phyloP scores from a whole-genome alignment of 768 basidiomycete species.

The Hebeloma cylindrosporum region DNA sequence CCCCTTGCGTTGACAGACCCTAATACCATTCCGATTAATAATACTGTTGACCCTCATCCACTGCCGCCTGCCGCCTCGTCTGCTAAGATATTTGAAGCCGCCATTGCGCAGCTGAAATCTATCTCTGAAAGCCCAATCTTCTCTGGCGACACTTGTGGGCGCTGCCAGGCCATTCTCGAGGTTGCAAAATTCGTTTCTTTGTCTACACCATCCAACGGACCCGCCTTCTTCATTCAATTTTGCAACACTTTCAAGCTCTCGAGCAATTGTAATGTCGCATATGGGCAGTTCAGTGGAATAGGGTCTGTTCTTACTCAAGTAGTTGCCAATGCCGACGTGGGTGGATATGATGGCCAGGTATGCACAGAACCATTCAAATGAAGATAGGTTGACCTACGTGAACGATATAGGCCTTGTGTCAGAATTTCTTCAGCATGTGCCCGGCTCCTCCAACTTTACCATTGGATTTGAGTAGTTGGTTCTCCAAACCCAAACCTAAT shows the following conservation, averaged over 20 bases:
- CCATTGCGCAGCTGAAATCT: constrained; percentile 56
- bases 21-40: constrained; percentile 52
- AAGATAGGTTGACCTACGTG: neutral
- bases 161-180: constrained; percentile 61
- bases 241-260: constrained; percentile 59
- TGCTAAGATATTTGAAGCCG: constrained; percentile 46
- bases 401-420: constrained; percentile 47
- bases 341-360: constrained; percentile 74
- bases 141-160: constrained; percentile 51
- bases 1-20: constrained; percentile 66
- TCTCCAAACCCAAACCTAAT: constrained; percentile 73
- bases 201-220: constrained; percentile 60
- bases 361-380: constrained; percentile 5
- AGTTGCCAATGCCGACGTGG: constrained; percentile 65
- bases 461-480: constrained; percentile 67
- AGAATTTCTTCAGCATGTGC: constrained; percentile 58
- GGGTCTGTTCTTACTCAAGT: constrained; percentile 73
- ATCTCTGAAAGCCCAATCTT: constrained; percentile 55
- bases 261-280: constrained; percentile 48
- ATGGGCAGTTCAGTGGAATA: constrained; percentile 40
- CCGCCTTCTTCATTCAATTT: constrained; percentile 54
- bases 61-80: constrained; percentile 58
- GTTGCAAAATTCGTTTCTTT: constrained; percentile 66
- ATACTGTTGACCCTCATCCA: constrained; percentile 63
- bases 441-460: constrained; percentile 56